These are phyloP conservation scores for Oryza officinalis DNA, from an alignment of 176 grass and related monocot species.

Conservation along the genomic window DNA sequence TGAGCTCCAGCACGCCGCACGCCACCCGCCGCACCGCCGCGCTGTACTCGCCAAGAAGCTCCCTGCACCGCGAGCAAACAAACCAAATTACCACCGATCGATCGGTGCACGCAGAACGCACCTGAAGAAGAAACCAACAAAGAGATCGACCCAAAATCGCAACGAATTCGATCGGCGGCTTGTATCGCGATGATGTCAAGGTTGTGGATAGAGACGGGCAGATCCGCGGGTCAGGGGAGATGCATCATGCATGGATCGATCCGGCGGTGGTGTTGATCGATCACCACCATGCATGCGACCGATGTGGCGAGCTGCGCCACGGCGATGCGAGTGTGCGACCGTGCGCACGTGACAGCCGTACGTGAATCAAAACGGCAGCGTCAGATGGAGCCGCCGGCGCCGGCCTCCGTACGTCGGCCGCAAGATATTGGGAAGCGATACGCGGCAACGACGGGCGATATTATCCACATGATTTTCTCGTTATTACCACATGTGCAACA, in stretches of 20 bases:
- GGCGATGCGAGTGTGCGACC: not conserved
- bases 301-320: not conserved
- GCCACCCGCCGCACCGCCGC: slow-evolving; percentile 63
- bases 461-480: slow-evolving; percentile 31
- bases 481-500: not conserved
- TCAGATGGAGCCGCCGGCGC: not conserved
- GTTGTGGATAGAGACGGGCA: not conserved
- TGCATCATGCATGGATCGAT: not conserved
- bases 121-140: not conserved
- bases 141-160: too few species aligned
- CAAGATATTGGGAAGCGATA: slow-evolving; percentile 17
- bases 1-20: slow-evolving; percentile 64
- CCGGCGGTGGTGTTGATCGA: not conserved
- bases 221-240: not conserved
- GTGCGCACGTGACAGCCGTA: not conserved
- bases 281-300: slow-evolving; percentile 17
- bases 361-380: slow-evolving; percentile 33
- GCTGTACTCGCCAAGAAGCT: slow-evolving; percentile 64
- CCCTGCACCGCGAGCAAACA: slow-evolving; percentile 29
- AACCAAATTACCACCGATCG: not conserved
- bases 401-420: slow-evolving; percentile 25
- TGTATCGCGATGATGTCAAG: not conserved
- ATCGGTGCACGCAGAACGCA: not conserved
- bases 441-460: slow-evolving; percentile 27
- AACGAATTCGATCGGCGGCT: not conserved